Conservation (phyloP, 805 yeast species). For the Metschnikowia lachancei region DNA sequence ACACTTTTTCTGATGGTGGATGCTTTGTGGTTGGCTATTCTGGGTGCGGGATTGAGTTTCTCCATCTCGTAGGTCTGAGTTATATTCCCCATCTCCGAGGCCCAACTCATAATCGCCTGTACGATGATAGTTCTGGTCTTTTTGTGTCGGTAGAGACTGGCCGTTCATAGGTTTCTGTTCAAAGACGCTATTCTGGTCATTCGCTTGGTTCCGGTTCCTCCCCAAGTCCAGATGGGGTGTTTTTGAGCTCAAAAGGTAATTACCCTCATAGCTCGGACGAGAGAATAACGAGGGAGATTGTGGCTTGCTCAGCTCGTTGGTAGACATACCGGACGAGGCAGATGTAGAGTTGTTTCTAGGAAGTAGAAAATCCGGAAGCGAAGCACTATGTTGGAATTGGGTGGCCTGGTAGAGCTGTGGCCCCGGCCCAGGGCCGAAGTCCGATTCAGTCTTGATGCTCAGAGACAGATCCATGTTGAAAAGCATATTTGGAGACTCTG, state of each 20-base stretch:
- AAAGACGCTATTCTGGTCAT: background rate
- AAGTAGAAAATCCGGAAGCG: constrained; percentile 14
- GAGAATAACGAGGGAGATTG: background rate
- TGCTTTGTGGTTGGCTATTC: background rate
- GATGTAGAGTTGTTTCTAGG: background rate
- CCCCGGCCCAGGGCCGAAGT: background rate
- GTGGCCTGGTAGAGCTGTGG: constrained; percentile 15
- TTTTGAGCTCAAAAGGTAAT: background rate
- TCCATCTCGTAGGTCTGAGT: background rate
- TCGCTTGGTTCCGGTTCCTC: background rate
- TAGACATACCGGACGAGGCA: background rate
- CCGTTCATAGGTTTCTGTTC: background rate
- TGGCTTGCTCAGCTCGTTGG: background rate
- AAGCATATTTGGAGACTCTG: background rate
- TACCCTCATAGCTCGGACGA: background rate
- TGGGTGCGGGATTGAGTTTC: background rate
- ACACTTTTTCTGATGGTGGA: background rate
- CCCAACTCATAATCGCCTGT: too few relatives aligned
- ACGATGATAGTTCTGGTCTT: background rate
- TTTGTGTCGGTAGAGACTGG: background rate
- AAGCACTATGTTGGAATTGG: constrained; percentile 17
- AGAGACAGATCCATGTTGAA: constrained; percentile 3
- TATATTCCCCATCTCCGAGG: background rate
- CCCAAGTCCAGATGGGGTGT: background rate
- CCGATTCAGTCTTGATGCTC: constrained; percentile 7